Base-by-base conservation (phyloP, 306 rosid species). In the Pterocarpus santalinus region DNA sequence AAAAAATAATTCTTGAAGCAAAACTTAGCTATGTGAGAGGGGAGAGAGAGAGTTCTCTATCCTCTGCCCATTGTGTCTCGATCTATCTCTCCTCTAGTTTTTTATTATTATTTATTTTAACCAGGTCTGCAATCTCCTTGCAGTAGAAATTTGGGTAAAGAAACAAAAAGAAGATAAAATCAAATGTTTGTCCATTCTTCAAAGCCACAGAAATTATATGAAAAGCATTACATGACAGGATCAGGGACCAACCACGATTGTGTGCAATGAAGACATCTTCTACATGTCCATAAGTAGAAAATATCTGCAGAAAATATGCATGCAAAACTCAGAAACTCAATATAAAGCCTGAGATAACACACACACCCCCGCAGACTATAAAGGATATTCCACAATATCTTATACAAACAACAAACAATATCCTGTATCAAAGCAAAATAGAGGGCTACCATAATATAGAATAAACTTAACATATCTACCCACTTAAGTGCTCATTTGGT, bases 251-350 rank as follows among this genome's bases (percentile, higher is more conserved):
- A 95, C 97, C 97, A 14, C 92, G 97, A 82, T 30, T 84, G 57
- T 62, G 88, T 72, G 82, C 72, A 66, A 92, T 73, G 90, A 75
- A 87, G 85, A 95, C 72, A 78, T 95, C 95, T 82, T 91, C 93
- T 57, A 95, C 55, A 79, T 78, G 70, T 66, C 97, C 97, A 78
- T 85, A 91, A 66, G 93, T 85, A 22, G 95, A 91, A 91, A 95
- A 95, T 85, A 95, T 88, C 99, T 95, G 92, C 55, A 75, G 66
- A 81, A 76, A 85, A 57, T 39, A 85, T 72, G 70, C 78, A 82
- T 32, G 58, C 35, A 79, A 76, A 75, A 52, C 52, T 70, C 47
- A 83, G 76, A 81, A 78, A 72, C 57, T 66, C 55, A 61, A 41
- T 34, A 66, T 39, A 65, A 64, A 78, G 58, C 58, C 75, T 36